Base-by-base conservation (phyloP, 805 yeast species). In the Lipomyces lipofer region DNA sequence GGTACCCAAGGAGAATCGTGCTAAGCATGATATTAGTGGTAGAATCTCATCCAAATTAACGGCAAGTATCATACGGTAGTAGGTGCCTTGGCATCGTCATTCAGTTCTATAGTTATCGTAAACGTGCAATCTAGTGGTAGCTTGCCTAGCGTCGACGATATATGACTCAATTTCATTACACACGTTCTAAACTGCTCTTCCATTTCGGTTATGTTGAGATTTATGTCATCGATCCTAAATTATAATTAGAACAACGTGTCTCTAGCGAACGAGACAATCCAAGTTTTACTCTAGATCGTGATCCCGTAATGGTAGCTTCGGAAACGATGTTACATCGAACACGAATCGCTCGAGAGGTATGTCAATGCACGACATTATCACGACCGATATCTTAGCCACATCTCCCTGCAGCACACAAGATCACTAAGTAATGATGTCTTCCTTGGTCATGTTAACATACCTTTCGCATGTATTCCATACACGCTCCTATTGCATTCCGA, bases 321-420 rank as follows among this genome's bases (percentile, higher is more conserved):
- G 68, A 24, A 70, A 69, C 17, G 69, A 67, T 10, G 63, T 42
- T 13, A 75, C 28, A 44, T 71, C 71, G 7, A 74, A 33, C 3
- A 70, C 67, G 63, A 77, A 81, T 27, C 79, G 67, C 50, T 74
- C 78, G 4, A 60, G 49, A 10, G 75, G 71, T 10, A 59, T 65
- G 4, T 63, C 59, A 8, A 67, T 57, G n/a, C 61, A 58, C 39
- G 75, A 65, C 48, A 73, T 72, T 1, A 81, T 57, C 1, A 75
- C 66, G n/a, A 81, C 60, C 4, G 69, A 61, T 4, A 51, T 29
- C 38, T 38, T 4, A 71, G 50, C 65, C 13, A 56, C 53, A 12
- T 47, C 58, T 12, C 58, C 59, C 59, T 55, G 6, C 4, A 25
- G 15, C n/a, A 8, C n/a, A n/a, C n/a, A n/a, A n/a, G n/a, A n/a